Evolutionary conservation across 108 stramenopile species (phyloP).

Genomic region (Cylindrotheca closterium): DNA sequence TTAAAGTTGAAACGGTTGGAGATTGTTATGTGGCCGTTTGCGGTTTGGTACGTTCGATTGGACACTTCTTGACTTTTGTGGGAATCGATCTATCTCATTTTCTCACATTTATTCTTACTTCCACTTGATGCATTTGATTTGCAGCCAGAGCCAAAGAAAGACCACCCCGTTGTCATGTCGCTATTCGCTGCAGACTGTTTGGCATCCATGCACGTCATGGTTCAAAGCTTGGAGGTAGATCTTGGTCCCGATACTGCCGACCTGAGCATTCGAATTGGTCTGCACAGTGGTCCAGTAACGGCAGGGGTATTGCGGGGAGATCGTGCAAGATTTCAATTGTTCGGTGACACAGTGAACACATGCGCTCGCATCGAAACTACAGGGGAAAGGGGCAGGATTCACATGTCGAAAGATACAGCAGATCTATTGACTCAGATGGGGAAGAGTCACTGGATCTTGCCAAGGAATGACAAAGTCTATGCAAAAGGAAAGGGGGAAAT

Average conservation of each 20-base stretch:
- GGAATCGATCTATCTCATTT: no score
- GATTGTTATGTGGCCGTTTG: conserved; percentile 37
- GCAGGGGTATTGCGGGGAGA: conserved; percentile 14
- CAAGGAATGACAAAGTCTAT: conserved; percentile 13
- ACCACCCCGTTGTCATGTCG: conserved; percentile 21
- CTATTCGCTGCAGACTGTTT: conserved; percentile 9
- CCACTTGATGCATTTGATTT: no score
- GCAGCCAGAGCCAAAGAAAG: not conserved
- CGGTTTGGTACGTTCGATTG: no score
- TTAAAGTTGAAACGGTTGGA: conserved; percentile 16
- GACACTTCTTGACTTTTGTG: no score
- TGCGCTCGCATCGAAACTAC: conserved; percentile 26
- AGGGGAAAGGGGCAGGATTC: conserved; percentile 13
- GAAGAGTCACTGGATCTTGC: conserved; percentile 19
- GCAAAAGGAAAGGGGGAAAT: conserved; percentile 35
- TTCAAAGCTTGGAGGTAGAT: conserved; percentile 8
- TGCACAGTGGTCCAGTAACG: conserved; percentile 10
- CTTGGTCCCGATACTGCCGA: conserved; percentile 33
- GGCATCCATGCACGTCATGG: conserved; percentile 19
- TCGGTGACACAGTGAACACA: conserved; percentile 16
- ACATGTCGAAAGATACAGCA: conserved; percentile 21
- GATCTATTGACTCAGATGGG: conserved; percentile 19
- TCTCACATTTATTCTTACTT: no score
- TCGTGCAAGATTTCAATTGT: conserved; percentile 6
- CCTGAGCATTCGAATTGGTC: conserved; percentile 28